A percentile compares a stretch with the other conserved stretches of the same genome.
These are phyloP conservation scores for Coccinonectria pachysandricola DNA, from an alignment of 2,329 filamentous ascomycete species.

Conservation along the genomic window DNA sequence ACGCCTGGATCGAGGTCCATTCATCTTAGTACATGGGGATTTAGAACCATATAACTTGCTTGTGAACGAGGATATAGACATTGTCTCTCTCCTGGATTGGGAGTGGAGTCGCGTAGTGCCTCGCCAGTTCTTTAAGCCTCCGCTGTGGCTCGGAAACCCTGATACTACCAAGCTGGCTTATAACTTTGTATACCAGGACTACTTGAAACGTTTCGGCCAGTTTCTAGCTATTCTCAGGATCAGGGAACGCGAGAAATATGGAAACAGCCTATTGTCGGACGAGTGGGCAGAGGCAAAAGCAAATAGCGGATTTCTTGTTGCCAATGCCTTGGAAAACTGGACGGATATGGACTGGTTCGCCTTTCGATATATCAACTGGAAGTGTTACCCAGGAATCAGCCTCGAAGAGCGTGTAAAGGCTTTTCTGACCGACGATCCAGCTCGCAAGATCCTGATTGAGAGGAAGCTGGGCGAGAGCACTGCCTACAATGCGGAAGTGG, in stretches of 20 bases:
- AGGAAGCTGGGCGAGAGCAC: too few species aligned
- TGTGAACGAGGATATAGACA: constrained; percentile 6
- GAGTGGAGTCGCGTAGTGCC: constrained; percentile 14
- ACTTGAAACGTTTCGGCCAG: constrained; percentile 1
- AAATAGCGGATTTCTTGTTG: constrained; percentile 1
- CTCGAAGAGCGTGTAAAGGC: too few species aligned
- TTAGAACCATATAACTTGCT: constrained; percentile 13
- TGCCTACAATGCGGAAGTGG: too few species aligned
- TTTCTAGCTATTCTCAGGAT: background rate
- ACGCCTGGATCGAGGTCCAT: constrained; percentile 9
- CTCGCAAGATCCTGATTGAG: too few species aligned
- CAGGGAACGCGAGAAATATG: constrained; percentile 1
- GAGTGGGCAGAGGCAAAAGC: constrained; percentile 3
- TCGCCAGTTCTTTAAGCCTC: constrained; percentile 8
- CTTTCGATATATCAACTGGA: too few species aligned
- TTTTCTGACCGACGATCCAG: too few species aligned
- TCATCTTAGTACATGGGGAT: constrained; percentile 17
- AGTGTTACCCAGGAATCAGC: too few species aligned
- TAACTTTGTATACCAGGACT: background rate
- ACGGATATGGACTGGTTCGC: constrained; percentile 1
- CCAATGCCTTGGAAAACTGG: constrained; percentile 1
- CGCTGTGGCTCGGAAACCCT: constrained; percentile 4
- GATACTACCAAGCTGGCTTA: background rate
- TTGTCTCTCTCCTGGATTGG: constrained; percentile 10
- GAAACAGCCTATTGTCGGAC: background rate